Evolutionary conservation across 768 basidiomycete species (phyloP), one percentile per base, ranked within the genome.

Genomic region (Coprinopsis strossmayeri): DNA sequence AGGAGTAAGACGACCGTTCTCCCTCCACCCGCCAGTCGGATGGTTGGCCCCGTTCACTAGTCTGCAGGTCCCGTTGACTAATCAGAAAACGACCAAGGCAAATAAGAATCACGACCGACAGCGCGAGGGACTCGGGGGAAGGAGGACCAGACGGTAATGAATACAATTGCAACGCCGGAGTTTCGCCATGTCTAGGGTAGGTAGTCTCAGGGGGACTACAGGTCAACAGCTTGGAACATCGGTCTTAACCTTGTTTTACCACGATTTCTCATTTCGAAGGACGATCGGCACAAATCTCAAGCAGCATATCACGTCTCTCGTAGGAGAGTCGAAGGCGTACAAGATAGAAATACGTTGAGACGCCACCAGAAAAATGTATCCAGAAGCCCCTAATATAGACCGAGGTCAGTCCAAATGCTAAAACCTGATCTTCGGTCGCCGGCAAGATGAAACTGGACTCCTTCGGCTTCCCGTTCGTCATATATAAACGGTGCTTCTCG

Each of bases 191-290:
- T 13, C 61, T 57, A 9, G 70, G 62, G 15, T 59, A 61, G 9
- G 61, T 66, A 5, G 69, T n/a, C 70, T 5, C 70, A 60, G 63
- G 72, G 68, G 32, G 68, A 57, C 49, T 71, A 63, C 3, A 60
- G 61, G 5, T 67, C 65, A 32, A 72, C 64, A 12, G 63, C 62
- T 55, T 3, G 72, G 70, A 18, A 64, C 68, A 5, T 70, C 69
- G 43, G 64, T 57, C 53, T 71, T 64, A 37, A 74, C 64, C 13
- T 69, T 69, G 52, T 71, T 71, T 43, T 64, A 57, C 40, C 39
- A 69, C 64, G 12, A 59, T 56, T 12, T 69, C 68, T 71, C 71
- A 74, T 47, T 72, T 70, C 3, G 70, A 65, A 59, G 70, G 71
- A 50, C 71, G 71, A 15, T 59, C 64, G 24, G 68, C 46, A 50